Evolutionary conservation across 805 yeast species (phyloP).

Genomic region (Candida maris): DNA sequence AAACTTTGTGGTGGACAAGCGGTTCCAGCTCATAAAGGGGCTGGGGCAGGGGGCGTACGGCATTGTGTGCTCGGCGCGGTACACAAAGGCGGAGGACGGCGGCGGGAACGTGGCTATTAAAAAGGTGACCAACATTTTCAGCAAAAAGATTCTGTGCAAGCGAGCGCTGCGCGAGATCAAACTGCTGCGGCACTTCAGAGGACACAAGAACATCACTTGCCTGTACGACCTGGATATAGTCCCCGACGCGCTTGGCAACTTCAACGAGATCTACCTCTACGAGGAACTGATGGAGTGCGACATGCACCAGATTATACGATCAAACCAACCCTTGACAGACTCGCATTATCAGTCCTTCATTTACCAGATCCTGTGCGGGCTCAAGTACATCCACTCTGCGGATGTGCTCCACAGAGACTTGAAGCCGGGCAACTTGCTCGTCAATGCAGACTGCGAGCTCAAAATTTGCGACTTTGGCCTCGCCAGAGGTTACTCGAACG

Average conservation of each 20-base stretch:
- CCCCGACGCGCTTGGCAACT: conserved; percentile 60
- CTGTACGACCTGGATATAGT: conserved; percentile 92
- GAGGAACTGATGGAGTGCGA: conserved; percentile 99
- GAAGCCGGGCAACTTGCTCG: conserved; percentile 89
- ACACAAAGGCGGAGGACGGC: conserved; percentile 65
- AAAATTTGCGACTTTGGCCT: conserved; percentile 96
- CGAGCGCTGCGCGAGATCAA: conserved; percentile 90
- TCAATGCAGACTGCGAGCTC: conserved; percentile 94
- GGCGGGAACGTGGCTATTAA: conserved; percentile 92
- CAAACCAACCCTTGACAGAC: conserved; percentile 90
- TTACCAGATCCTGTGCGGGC: conserved; percentile 88
- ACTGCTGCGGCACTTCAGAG: conserved; percentile 85
- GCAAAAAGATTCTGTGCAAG: conserved; percentile 86
- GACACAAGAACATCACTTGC: conserved; percentile 95
- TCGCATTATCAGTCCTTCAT: conserved; percentile 92
- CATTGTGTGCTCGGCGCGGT: conserved; percentile 90
- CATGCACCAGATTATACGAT: conserved; percentile 93
- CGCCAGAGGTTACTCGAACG: conserved; percentile 84
- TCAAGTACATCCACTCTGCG: conserved; percentile 92
- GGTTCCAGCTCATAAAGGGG: conserved; percentile 87
- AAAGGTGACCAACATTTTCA: conserved; percentile 91
- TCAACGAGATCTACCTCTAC: conserved; percentile 88
- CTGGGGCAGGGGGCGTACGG: conserved; percentile 99
- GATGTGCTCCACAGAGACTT: conserved; percentile 93
- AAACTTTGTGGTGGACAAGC: conserved; percentile 85